phyloP scores from a whole-genome alignment of 805 yeast genomes.

The Aciculoconidium aculeatum region DNA sequence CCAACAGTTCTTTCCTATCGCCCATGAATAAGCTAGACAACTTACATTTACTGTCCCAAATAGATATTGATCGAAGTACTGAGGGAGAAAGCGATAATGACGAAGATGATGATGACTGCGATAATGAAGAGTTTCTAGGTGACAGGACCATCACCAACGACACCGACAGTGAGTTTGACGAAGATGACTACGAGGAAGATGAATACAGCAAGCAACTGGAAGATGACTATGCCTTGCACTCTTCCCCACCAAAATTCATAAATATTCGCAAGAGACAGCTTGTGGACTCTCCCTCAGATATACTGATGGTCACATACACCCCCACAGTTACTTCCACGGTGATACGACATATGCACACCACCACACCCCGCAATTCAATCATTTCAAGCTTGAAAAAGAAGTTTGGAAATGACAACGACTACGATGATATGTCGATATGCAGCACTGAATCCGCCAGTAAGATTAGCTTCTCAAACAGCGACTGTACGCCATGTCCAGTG shows the following conservation, averaged over 20 bases:
- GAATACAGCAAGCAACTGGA: conserved; percentile 7
- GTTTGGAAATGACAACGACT: conserved; percentile 2
- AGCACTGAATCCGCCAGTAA: conserved; percentile 14
- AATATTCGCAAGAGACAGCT: conserved; percentile 22
- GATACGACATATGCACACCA: conserved; percentile 8
- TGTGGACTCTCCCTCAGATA: conserved; percentile 19
- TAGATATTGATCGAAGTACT: conserved; percentile 4
- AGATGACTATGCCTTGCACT: conserved; percentile 5
- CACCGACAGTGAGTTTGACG: conserved; percentile 10
- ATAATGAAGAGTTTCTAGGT: conserved; percentile 16
- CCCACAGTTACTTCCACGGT: conserved; percentile 6
- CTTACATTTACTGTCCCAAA: conserved; percentile 22
- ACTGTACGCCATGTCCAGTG: conserved; percentile 40
- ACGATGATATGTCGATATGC: conserved; percentile 15
- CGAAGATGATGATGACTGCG: conserved; percentile 9
- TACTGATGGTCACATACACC: conserved; percentile 22
- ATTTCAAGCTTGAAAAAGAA: background rate
- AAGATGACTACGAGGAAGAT: conserved; percentile 6
- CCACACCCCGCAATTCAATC: conserved; percentile 3
- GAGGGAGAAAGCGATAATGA: conserved; percentile 7
- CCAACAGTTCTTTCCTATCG: conserved; percentile 19
- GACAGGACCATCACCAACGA: conserved; percentile 23
- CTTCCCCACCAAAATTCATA: conserved; percentile 17
- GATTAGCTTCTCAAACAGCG: conserved; percentile 28
- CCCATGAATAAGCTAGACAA: conserved; percentile 32